A percentile compares a stretch with the other conserved stretches of the same genome.
Conservation (phyloP, 805 yeast species). For the Yarrowia deformans region DNA sequence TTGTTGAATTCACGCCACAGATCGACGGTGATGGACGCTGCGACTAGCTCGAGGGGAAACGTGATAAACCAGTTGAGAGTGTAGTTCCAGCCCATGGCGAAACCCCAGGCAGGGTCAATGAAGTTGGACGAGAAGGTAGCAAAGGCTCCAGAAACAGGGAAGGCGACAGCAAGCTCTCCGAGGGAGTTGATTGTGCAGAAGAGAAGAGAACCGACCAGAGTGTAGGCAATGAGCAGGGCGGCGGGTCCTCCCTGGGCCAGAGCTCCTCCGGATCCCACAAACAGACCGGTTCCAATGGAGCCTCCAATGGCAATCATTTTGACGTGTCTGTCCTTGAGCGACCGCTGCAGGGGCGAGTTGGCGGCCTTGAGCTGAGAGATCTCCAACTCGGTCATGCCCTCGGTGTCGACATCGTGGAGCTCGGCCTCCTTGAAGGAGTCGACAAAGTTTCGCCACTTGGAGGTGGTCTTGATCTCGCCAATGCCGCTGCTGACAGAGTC, state of each 20-base stretch:
- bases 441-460: conserved; percentile 50
- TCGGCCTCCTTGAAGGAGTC: conserved; percentile 53
- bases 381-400: conserved; percentile 53
- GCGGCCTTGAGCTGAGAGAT: conserved; percentile 57
- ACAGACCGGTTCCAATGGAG: conserved; percentile 76
- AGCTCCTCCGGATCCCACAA: conserved; percentile 71
- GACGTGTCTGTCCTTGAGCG: conserved; percentile 63
- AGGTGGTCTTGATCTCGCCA: conserved; percentile 36
- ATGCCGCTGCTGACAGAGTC: conserved; percentile 28
- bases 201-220: conserved; percentile 67
- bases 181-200: conserved; percentile 68
- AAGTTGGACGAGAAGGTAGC: conserved; percentile 67
- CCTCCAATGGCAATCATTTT: conserved; percentile 80
- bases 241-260: conserved; percentile 67
- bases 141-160: conserved; percentile 67
- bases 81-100: conserved; percentile 77
- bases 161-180: conserved; percentile 75
- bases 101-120: conserved; percentile 72
- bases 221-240: conserved; percentile 62
- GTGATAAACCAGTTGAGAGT: conserved; percentile 69
- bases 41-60: conserved; percentile 70
- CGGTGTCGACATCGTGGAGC: conserved; percentile 50
- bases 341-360: conserved; percentile 57
- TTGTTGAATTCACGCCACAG: conserved; percentile 69
- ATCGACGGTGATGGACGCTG: conserved; percentile 64